phyloP scores from a whole-genome alignment of 768 basidiomycete species.

The Suillus alpinus region DNA sequence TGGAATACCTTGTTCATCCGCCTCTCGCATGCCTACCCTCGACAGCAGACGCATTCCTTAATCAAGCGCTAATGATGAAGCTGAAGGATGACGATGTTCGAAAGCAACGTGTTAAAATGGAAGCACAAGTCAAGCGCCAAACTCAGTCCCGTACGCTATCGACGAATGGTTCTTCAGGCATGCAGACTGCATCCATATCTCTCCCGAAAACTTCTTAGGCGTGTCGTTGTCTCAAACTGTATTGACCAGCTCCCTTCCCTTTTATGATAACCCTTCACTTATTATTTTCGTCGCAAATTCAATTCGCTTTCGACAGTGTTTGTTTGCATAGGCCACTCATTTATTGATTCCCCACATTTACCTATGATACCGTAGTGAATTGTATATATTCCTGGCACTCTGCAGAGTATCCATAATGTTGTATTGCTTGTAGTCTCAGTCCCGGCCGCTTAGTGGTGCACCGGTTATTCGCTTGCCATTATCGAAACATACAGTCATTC shows the following conservation, averaged over 20 bases:
- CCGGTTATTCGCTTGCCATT: no score
- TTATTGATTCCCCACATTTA: constrained; percentile 14
- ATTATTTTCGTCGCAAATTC: neutral
- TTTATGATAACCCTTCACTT: neutral
- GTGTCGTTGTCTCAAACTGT: neutral
- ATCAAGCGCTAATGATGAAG: constrained; percentile 61
- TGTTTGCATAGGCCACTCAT: constrained; percentile 5
- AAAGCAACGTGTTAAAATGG: constrained; percentile 74
- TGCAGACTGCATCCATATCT: constrained; percentile 28
- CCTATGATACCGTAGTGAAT: constrained; percentile 10
- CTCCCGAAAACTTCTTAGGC: constrained; percentile 19
- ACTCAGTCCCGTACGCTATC: constrained; percentile 34
- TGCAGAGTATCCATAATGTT: constrained; percentile 2
- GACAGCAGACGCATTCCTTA: constrained; percentile 58
- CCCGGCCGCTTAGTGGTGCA: neutral
- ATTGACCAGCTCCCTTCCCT: neutral
- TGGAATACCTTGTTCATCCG: constrained; percentile 50
- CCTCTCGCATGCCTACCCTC: constrained; percentile 53
- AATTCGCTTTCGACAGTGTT: constrained; percentile 3
- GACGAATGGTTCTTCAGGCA: constrained; percentile 23
- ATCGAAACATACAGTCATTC: no score
- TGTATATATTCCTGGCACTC: constrained; percentile 1
- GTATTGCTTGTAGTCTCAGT: neutral
- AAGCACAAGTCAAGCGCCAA: constrained; percentile 67
- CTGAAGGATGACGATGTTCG: constrained; percentile 78